Percentiles rank a stretch among this genome's conserved stretches.
Evolutionary conservation across 164 flowering plant species (phyloP).

Genomic region (Piper longum): DNA sequence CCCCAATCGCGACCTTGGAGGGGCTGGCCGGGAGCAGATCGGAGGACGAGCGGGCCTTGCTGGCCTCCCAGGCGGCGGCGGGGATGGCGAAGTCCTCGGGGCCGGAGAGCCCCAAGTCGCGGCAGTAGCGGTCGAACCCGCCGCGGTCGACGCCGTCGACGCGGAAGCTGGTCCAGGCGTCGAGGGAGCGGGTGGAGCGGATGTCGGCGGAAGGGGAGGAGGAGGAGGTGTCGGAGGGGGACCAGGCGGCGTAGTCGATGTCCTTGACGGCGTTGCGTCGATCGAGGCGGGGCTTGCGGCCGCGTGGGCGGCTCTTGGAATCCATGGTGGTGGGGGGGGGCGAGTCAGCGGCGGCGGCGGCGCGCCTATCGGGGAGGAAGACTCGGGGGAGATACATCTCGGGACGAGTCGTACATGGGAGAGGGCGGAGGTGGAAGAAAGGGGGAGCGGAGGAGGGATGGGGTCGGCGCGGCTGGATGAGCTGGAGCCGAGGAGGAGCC

Average conservation of each 20-base stretch:
- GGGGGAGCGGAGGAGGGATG: too few relatives aligned
- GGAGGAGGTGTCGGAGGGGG: neutral
- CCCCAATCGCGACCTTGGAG: neutral
- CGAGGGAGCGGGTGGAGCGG: conserved; percentile 41
- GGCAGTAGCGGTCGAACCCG: conserved; percentile 40
- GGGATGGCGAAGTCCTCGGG: conserved; percentile 80
- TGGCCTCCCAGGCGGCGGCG: conserved; percentile 45
- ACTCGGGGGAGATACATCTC: neutral
- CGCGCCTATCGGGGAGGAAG: neutral
- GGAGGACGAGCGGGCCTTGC: conserved; percentile 38
- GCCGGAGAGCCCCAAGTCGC: conserved; percentile 56
- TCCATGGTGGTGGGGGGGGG: neutral
- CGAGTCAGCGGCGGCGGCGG: neutral
- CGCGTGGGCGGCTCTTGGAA: conserved; percentile 1
- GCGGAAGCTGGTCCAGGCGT: conserved; percentile 54
- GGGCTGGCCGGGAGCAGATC: conserved; percentile 10
- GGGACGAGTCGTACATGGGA: conserved; percentile 4
- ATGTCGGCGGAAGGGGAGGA: conserved; percentile 9
- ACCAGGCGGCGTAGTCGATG: conserved; percentile 43
- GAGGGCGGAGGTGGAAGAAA: conserved; percentile 9
- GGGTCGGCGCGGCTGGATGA: conserved; percentile 36
- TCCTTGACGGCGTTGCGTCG: conserved; percentile 62
- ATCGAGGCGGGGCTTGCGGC: conserved; percentile 37
- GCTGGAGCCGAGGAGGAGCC: conserved; percentile 47
- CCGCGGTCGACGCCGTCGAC: conserved; percentile 37